phyloP scores from a whole-genome alignment of 75 land plant species.

The Selaginella tamariscina region DNA sequence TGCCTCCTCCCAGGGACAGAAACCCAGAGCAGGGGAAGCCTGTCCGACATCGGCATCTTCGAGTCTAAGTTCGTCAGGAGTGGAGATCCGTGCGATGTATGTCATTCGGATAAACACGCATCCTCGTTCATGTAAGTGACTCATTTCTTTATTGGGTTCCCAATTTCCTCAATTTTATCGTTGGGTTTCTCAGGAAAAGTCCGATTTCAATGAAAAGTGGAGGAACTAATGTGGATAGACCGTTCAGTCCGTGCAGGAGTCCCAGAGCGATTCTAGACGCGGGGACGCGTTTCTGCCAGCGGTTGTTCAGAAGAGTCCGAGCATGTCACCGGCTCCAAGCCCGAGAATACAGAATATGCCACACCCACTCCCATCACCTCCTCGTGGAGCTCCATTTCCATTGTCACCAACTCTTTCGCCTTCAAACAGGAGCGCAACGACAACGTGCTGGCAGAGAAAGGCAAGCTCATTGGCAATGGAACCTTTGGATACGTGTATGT shows the following conservation, averaged over 20 bases:
- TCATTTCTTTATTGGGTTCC: no score
- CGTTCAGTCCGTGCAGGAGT: not conserved
- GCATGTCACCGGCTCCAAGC: no score
- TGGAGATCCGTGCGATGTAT: not conserved
- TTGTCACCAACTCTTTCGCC: slow-evolving; percentile 32
- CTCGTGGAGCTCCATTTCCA: slow-evolving; percentile 25
- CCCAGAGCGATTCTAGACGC: not conserved
- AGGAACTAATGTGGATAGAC: not conserved
- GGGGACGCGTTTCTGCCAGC: not conserved
- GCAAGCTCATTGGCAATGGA: slow-evolving; percentile 21
- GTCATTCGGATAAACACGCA: not conserved
- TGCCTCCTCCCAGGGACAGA: not conserved
- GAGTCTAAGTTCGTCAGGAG: not conserved
- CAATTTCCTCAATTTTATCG: no score
- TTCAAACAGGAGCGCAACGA: slow-evolving; percentile 17
- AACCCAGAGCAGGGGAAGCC: not conserved
- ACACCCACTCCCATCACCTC: slow-evolving; percentile 41
- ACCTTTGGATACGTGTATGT: slow-evolving; percentile 70
- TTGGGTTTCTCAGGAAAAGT: no score
- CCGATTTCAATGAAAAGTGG: not conserved
- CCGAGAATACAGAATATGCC: no score
- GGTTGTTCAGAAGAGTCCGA: no score
- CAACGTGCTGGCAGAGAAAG: slow-evolving; percentile 68
- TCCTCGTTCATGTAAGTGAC: no score
- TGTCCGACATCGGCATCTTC: not conserved